Base-by-base conservation (phyloP, 2,329 filamentous ascomycete species). In the Cordyceps fumosorosea region DNA sequence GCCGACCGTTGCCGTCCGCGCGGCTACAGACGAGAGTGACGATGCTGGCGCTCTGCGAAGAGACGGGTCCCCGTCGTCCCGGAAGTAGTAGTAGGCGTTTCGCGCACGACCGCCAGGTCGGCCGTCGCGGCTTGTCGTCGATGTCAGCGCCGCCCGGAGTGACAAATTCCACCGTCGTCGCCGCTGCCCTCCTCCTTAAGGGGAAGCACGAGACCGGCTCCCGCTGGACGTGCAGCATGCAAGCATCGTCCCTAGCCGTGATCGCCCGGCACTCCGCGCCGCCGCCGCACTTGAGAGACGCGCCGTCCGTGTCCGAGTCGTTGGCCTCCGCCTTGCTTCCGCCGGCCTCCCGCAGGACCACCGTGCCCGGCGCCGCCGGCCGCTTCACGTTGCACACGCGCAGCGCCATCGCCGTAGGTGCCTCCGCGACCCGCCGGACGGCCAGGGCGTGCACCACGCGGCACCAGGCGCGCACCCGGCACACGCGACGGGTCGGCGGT, bases 361-460 rank as follows among this genome's bases (percentile, higher is more conserved):
- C 86, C 78, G 91, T 95, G 65, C 91, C 91, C 56, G 84, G 84
- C 62, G 89, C 89, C 44, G 85, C 83, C 0, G 90, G 89, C 71
- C 93, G 93, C 79, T 91, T 92, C 72, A 95, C 91, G 71, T 95
- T 95, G 80, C 93, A 93, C 77, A 95, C 93, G 66, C 90, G 88
- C 69, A 95, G 93, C 18, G 87, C 89, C 69, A 95, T 95, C 55
- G 88, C 87, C 1, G 85, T 85, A n/a, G 80, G 76, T 18, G 90
- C 90, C 69, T 90, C 89, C 72, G 93, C 92, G 66, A 89, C 86
- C 76, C 97, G 95, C 77, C 97, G 93, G 92, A 99, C 98, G 69
- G 95, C 98, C 72, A 97, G 89, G 66, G 96, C 93, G 73, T 99
- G 95, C 68, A 99, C 98, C 71, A 99, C 88, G 88, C 16, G 88